These are phyloP conservation scores for Phialophora tarda DNA, from an alignment of 2,329 filamentous ascomycete species.

Conservation along the genomic window DNA sequence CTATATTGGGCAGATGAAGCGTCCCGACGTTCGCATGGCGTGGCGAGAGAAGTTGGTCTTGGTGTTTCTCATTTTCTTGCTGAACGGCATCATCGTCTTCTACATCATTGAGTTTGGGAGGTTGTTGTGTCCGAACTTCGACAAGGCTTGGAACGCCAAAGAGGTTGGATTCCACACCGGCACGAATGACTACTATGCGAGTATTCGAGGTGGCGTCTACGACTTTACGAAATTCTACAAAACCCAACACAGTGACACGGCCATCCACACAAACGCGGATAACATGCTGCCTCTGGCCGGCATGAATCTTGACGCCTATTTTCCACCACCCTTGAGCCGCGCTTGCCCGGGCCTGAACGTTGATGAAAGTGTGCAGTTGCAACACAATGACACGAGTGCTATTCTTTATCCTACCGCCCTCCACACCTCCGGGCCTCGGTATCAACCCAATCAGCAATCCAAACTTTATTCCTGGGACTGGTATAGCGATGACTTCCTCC, in stretches of 20 bases:
- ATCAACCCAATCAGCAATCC: conserved; percentile 61
- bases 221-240: conserved; percentile 90
- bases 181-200: conserved; percentile 82
- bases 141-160: conserved; percentile 81
- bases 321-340: conserved; percentile 74
- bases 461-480: conserved; percentile 69
- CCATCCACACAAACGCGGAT: conserved; percentile 62
- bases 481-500: conserved; percentile 77
- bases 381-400: conserved; percentile 70
- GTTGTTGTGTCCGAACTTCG: conserved; percentile 84
- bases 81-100: conserved; percentile 85
- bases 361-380: conserved; percentile 55
- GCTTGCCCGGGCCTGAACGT: conserved; percentile 77
- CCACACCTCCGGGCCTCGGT: conserved; percentile 72
- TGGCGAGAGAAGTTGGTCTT: conserved; percentile 96
- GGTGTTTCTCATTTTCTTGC: conserved; percentile 75
- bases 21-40: conserved; percentile 93
- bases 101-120: conserved; percentile 88
- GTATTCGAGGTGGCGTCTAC: conserved; percentile 85
- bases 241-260: conserved; percentile 77
- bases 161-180: conserved; percentile 75
- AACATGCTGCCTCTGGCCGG: conserved; percentile 82
- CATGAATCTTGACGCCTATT: conserved; percentile 80
- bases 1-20: conserved; percentile 91
- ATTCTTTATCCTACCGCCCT: conserved; percentile 60